phyloP scores from a whole-genome alignment of 371 early-diverging fungal species.

The Basidiobolus meristosporus region DNA sequence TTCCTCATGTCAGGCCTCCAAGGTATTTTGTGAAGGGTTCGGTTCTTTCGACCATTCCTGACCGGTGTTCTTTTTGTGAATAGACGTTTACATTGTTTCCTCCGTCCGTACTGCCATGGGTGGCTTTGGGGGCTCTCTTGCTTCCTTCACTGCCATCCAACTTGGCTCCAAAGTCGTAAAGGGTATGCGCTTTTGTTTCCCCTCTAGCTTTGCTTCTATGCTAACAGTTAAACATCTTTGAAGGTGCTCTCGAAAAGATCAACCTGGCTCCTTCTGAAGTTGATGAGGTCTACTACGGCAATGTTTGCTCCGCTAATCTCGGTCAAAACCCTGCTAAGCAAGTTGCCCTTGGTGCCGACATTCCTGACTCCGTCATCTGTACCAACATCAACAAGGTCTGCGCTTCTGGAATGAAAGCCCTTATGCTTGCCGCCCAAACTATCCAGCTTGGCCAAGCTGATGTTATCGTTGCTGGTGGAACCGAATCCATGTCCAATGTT shows the following conservation, averaged over 20 bases:
- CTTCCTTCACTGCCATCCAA: conserved; percentile 66
- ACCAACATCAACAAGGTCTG: conserved; percentile 97
- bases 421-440: conserved; percentile 66
- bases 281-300: conserved; percentile 73
- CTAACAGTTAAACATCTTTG: conserved; percentile 42
- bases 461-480: conserved; percentile 77
- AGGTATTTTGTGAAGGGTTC: no score
- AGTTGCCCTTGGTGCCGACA: conserved; percentile 80
- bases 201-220: background rate
- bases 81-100: conserved; percentile 69
- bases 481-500: conserved; percentile 93
- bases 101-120: conserved; percentile 89
- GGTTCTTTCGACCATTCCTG: no score
- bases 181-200: conserved; percentile 21
- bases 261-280: conserved; percentile 43
- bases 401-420: conserved; percentile 91
- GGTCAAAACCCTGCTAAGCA: conserved; percentile 96
- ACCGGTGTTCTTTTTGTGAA: no score
- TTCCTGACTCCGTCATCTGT: conserved; percentile 43
- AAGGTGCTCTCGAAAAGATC: conserved; percentile 52
- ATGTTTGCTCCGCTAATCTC: conserved; percentile 66
- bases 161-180: conserved; percentile 82
- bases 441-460: conserved; percentile 24
- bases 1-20: no score
- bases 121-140: conserved; percentile 75